Base-by-base conservation (phyloP, 2,329 filamentous ascomycete species). In the Calonectria pauciramosa region DNA sequence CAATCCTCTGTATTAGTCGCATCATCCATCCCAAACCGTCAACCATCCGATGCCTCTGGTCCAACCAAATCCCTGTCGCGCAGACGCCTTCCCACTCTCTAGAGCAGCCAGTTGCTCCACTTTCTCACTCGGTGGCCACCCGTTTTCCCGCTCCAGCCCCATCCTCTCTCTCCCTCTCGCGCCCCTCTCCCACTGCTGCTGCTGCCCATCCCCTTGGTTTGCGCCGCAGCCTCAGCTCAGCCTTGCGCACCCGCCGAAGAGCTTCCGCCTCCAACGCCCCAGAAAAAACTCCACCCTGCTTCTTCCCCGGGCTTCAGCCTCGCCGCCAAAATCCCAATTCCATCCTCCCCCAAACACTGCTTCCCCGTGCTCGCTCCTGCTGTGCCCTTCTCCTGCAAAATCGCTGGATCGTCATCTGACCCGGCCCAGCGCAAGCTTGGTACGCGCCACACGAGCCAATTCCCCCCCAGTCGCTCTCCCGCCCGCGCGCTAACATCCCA, bases 281-380 rank as follows among this genome's bases (percentile, higher is more conserved):
- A 16, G 30, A 20, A 54, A 56, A 54, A 38, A 36, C 30, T 30
- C 69, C 60, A 65, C 69, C n/a, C 32, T 47, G 56, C 56, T 30
- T n/a, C 36, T n/a, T 41, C 68, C 72, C 65, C 72, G 74, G 77
- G 77, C 77, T 77, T 80, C 79, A 80, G 79, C 79, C 79, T 80
- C 78, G 77, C 77, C 78, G 74, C 72, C 65, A 60, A 36, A 66
- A 59, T 44, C 20, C 51, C 30, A 36, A 41, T 70, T 44, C n/a
- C 28, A 47, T 47, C 13, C 18, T 30, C 51, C 28, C 28, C 38
- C 16, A 47, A 38, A 47, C 60, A 47, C 38, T 64, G 36, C 18
- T 47, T 26, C 6, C 32, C 28, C 30, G 54, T 32, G n/a, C 56
- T 38, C 44, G 36, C 41, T 49, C 41, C 36, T 49, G 34, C 51